Evolutionary conservation across 192 early-diverging fungal genomes (phyloP), one percentile per base, ranked within the genome.

Genomic region (Backusella tuberculispora): DNA sequence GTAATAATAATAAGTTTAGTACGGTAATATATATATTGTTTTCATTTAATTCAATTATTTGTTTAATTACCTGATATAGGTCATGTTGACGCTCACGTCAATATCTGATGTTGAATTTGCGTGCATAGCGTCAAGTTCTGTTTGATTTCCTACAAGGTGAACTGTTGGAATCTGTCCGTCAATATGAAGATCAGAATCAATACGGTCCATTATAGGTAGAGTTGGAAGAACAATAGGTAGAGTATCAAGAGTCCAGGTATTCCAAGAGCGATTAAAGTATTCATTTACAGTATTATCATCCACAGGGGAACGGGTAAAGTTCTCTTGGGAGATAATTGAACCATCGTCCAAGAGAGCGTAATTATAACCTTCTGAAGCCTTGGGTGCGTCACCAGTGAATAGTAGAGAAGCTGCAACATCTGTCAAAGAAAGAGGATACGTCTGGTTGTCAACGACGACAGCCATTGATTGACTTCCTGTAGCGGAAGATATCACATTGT

Each of bases 151-250:
- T 45, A 47, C 14, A 17, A 70, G 9, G 29, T 70, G 45, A n/a
- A 70, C 37, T 17, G 44, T 46, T 34, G 69, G 69, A 48, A 70
- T 70, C 47, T 70, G 42, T 9, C 69, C 69, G 15, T 70, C 69
- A 70, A 70, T 46, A 37, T 70, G 69, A 19, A 70, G 45, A 14
- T 44, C 26, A 19, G 69, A 46, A 29, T 70, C 43, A 15, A 47
- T 34, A 6, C 69, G 69, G 15, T 70, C 26, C 8, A 70, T 70
- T 4, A 47, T 44, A 8, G 69, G 69, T 47, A 70, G 45, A 48
- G 44, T 41, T 14, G 69, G 69, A 46, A 70, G 69, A 9, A 70
- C 29, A 10, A 44, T 19, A 17, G 42, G 26, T 1, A 70, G 24
- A 26, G 6, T 34, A 34, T 41, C 26, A 14, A 70, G 44, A 2